Percentiles rank a stretch among this genome's conserved stretches.
These are phyloP conservation scores for Cladophialophora chaetospira DNA, from an alignment of 2,329 filamentous ascomycete species.

Conservation along the genomic window DNA sequence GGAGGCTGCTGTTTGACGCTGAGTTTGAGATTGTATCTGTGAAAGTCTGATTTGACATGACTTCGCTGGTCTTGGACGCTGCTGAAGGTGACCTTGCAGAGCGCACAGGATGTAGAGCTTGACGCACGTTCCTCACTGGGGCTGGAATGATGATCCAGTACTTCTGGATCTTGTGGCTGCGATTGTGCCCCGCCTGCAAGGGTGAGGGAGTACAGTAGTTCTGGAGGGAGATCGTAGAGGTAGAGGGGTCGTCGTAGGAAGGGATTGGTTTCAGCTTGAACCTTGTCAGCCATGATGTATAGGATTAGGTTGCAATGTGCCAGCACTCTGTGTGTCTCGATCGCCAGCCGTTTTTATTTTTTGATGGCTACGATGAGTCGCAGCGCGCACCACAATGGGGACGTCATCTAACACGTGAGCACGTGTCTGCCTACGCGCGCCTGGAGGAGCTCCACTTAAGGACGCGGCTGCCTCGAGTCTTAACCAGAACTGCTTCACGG, in stretches of 20 bases:
- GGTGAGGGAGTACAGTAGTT: conserved; percentile 69
- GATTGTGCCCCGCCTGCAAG: conserved; percentile 39
- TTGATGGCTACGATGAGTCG: not conserved
- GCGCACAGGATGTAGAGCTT: conserved; percentile 71
- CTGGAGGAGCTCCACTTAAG: conserved; percentile 1
- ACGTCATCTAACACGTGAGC: conserved; percentile 1
- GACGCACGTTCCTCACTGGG: conserved; percentile 43
- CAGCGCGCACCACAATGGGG: not conserved
- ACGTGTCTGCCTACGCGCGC: conserved; percentile 12
- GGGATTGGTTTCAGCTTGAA: conserved; percentile 20
- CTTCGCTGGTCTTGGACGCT: conserved; percentile 77
- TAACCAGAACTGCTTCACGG: not conserved
- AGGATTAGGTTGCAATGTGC: not conserved
- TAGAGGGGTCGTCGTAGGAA: conserved; percentile 54
- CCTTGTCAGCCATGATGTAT: conserved; percentile 20
- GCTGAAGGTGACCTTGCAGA: conserved; percentile 73
- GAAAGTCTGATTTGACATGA: conserved; percentile 87
- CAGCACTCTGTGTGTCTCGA: too few relatives aligned
- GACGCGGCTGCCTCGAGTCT: conserved; percentile 1
- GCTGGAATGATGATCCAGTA: not conserved
- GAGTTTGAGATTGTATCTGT: conserved; percentile 92
- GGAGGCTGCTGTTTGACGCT: conserved; percentile 73
- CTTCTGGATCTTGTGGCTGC: conserved; percentile 25
- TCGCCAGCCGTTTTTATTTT: too few relatives aligned
- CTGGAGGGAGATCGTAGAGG: conserved; percentile 78